Evolutionary conservation across 192 early-diverging fungal genomes (phyloP), one percentile per base, ranked within the genome.

Genomic region (Paraglomus brasilianum): DNA sequence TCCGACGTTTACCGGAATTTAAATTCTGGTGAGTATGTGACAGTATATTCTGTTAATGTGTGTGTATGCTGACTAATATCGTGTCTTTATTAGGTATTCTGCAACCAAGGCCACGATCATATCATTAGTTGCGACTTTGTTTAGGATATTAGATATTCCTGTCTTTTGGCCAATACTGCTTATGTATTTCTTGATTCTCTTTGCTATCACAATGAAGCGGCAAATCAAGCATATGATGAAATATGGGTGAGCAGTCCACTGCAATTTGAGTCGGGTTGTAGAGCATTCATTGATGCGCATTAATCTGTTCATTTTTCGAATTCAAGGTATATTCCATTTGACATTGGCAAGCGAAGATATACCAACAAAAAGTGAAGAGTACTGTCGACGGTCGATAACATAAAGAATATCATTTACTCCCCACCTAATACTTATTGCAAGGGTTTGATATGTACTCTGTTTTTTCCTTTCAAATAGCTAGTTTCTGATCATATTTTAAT

Each of bases 81-180:
- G 30, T 62, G 22, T 21, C 8, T 70, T 59, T 43, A 39, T 17
- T 66, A 94, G 92, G 92, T 83, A 90, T 77, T 85, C 87, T 60
- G 84, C 91, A 44, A 96, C 91, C 11, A 79, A 89, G 72, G 92
- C 93, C 0, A 87, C 93, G 46, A 43, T 87, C 49, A 86, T 95
- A 64, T 88, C 96, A 13, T 78, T 96, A 48, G 77, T 92, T 41
- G 95, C 94, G 82, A 92, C 94, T 49, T 84, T 96, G 71, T 89
- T 94, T 77, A 63, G 84, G n/a, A 73, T 92, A 52, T 89, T 98
- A 74, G 95, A 99, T 72, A 86, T 99, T 48, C 97, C 97, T 13
- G 97, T 99, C 5, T 99, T 94, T 80, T 99, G 97, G 97, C 97
- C 97, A 4, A 98, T 98, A 72, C 85, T 98, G 38, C 78, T 98